These are phyloP conservation scores for Solioccasus polychromus DNA, from an alignment of 768 basidiomycete species.

Conservation along the genomic window DNA sequence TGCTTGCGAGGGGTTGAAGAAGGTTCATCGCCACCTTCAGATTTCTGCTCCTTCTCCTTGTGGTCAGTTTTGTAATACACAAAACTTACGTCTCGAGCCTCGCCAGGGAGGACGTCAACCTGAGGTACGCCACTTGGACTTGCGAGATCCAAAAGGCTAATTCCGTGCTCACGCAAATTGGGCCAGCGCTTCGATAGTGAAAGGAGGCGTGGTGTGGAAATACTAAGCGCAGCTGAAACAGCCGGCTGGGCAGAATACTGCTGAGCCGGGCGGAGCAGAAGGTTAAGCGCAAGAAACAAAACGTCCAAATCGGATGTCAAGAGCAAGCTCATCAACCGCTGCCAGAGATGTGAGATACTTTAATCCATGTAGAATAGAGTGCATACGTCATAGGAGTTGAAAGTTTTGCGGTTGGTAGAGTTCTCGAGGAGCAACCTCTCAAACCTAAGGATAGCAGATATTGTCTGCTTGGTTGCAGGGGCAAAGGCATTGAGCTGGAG, in stretches of 20 bases:
- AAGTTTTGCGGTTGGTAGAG: slow-evolving; percentile 96
- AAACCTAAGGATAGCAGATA: slow-evolving; percentile 85
- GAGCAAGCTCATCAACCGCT: slow-evolving; percentile 90
- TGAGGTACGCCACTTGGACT: slow-evolving; percentile 48
- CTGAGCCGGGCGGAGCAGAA: slow-evolving; percentile 89
- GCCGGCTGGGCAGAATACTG: slow-evolving; percentile 90
- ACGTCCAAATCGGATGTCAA: slow-evolving; percentile 88
- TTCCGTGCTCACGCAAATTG: slow-evolving; percentile 73
- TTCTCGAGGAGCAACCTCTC: slow-evolving; percentile 91
- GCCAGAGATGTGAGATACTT: slow-evolving; percentile 10
- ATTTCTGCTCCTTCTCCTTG: slow-evolving; percentile 45
- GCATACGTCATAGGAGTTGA: slow-evolving; percentile 93
- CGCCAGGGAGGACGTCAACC: slow-evolving; percentile 62
- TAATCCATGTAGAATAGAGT: neutral
- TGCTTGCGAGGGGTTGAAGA: slow-evolving; percentile 51
- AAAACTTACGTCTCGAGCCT: slow-evolving; percentile 77
- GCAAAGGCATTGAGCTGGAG: slow-evolving; percentile 80
- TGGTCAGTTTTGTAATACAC: slow-evolving; percentile 71
- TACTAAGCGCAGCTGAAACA: slow-evolving; percentile 77
- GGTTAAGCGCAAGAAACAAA: slow-evolving; percentile 75
- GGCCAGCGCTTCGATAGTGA: slow-evolving; percentile 86
- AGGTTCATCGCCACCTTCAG: slow-evolving; percentile 43
- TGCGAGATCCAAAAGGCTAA: slow-evolving; percentile 73
- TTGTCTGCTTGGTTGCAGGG: slow-evolving; percentile 64
- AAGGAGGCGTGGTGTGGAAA: slow-evolving; percentile 76